A percentile compares a stretch with the other conserved stretches of the same genome.
These are phyloP conservation scores for Dactylorhiza incarnata DNA, from an alignment of 106 monocot genomes.

Conservation along the genomic window DNA sequence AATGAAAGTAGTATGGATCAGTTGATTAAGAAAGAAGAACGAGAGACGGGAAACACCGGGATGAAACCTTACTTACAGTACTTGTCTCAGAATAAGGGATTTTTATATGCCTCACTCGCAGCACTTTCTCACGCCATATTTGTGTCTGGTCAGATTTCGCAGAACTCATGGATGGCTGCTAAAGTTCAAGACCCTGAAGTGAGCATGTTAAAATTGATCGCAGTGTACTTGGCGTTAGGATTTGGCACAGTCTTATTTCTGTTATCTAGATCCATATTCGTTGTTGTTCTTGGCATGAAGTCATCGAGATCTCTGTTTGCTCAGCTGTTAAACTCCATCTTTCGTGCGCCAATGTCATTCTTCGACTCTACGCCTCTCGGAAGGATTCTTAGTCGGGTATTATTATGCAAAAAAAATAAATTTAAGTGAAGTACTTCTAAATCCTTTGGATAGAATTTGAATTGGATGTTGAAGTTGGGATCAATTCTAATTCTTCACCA, in stretches of 20 bases:
- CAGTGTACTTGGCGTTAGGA: slow-evolving; percentile 75
- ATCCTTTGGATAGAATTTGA: too few species aligned
- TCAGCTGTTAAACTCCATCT: slow-evolving; percentile 66
- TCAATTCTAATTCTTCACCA: too few species aligned
- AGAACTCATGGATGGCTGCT: slow-evolving; percentile 97
- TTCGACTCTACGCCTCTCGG: slow-evolving; percentile 94
- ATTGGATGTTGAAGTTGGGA: too few species aligned
- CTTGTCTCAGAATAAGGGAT: slow-evolving; percentile 77
- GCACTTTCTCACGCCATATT: slow-evolving; percentile 55
- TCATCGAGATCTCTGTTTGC: slow-evolving; percentile 84
- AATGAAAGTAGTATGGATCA: slow-evolving; percentile 30
- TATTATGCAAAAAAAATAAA: too few species aligned
- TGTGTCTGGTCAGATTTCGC: slow-evolving; percentile 67
- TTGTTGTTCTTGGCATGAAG: slow-evolving; percentile 61
- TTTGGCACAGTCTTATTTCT: slow-evolving; percentile 44
- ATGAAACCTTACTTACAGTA: slow-evolving; percentile 77
- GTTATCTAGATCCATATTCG: slow-evolving; percentile 47
- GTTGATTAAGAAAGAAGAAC: slow-evolving; percentile 93
- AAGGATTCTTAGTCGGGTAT: slow-evolving; percentile 90
- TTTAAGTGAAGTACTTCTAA: too few species aligned
- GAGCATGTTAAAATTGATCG: slow-evolving; percentile 54
- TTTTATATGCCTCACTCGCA: slow-evolving; percentile 34
- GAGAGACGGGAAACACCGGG: slow-evolving; percentile 64
- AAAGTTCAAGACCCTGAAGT: slow-evolving; percentile 73
- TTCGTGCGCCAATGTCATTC: slow-evolving; percentile 90